Conservation (phyloP, 495 filamentous ascomycete genomes). For the Xylaria palmicola region DNA sequence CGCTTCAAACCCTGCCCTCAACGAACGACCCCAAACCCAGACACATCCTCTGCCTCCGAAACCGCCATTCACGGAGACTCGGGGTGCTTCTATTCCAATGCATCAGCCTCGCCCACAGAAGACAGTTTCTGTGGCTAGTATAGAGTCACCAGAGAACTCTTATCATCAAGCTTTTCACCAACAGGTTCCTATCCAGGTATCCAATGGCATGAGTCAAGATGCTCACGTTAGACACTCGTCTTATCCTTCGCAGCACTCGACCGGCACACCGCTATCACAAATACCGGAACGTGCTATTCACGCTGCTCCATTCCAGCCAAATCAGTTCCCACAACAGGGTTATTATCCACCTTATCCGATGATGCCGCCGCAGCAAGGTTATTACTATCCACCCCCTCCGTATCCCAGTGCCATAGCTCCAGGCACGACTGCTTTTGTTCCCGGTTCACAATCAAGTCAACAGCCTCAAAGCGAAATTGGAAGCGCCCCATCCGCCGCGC, state of each 20-base stretch:
- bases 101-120: conserved; percentile 96
- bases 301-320: conserved; percentile 87
- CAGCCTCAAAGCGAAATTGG: conserved; percentile 46
- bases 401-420: conserved; percentile 56
- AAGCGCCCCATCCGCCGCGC: conserved; percentile 43
- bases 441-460: conserved; percentile 52
- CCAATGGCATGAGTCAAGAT: conserved; percentile 56
- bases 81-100: conserved; percentile 76
- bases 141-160: conserved; percentile 81
- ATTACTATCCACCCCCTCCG: conserved; percentile 54
- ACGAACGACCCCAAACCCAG: conserved; percentile 54
- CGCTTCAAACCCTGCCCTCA: conserved; percentile 38
- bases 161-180: conserved; percentile 91
- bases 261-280: conserved; percentile 86
- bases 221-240: conserved; percentile 68
- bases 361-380: conserved; percentile 54
- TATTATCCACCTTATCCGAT: conserved; percentile 61
- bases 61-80: conserved; percentile 75
- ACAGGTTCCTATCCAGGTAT: conserved; percentile 74
- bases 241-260: conserved; percentile 72
- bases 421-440: conserved; percentile 57
- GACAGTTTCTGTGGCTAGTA: conserved; percentile 88
- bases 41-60: conserved; percentile 64
- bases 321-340: conserved; percentile 58
- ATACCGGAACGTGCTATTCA: conserved; percentile 94